Evolutionary conservation across 208 protist genomes (phyloP), one percentile per base, ranked within the genome.

Genomic region (Borovskyia barvae): DNA sequence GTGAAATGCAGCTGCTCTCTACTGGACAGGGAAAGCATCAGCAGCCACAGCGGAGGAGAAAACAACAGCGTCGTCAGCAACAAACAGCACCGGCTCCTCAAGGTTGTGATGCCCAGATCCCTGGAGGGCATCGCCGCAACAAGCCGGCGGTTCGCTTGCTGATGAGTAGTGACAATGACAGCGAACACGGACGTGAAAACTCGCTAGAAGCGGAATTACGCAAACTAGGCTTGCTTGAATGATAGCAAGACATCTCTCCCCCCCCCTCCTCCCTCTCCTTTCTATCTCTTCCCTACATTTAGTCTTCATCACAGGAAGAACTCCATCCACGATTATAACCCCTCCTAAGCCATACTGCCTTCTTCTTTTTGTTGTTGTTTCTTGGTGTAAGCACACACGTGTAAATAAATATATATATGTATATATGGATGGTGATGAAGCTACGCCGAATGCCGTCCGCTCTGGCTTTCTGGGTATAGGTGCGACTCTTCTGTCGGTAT

Each of bases 141-240:
- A n/a, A n/a, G n/a, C n/a, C n/a, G n/a, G n/a, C n/a, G n/a, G n/a
- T n/a, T n/a, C n/a, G n/a, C n/a, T n/a, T n/a, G n/a, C n/a, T n/a
- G n/a, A n/a, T n/a, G n/a, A 53, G 60, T 12, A 58, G 55, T n/a
- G 32, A 52, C 47, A 58, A 68, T 36, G 49, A 50, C 15, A 11
- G 41, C 11, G 47, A 37, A 8, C 17, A 20, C 20, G 52, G 64
- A 29, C 39, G 64, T 11, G 20, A 24, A 9, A 65, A 37, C 20
- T 32, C 25, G 2, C 42, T 64, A 28, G 49, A 57, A 22, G 48
- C 47, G 22, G 63, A 70, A 32, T 29, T 70, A n/a, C 39, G 63
- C 3, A 70, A 43, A n/a, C 30, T 63, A 14, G 54, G 63, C 9
- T 33, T 58, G 24, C 4, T n/a, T 39, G 35, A 39, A 39, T n/a